Percentiles rank a stretch among this genome's conserved stretches.
Conservation (phyloP, 768 basidiomycete species). For the Leccinum pellstonianum region DNA sequence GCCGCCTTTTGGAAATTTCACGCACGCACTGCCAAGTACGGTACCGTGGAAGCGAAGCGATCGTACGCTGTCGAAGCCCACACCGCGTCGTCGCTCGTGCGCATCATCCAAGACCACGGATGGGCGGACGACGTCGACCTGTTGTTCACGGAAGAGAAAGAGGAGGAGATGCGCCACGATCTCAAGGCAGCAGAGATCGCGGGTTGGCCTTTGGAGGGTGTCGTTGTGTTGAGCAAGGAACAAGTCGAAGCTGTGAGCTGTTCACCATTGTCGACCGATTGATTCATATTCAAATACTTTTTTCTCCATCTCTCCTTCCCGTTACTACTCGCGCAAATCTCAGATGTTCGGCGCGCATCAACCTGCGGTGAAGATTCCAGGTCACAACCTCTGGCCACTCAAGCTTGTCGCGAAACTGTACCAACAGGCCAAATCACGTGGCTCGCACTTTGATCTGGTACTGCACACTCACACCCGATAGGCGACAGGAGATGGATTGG, state of each 20-base stretch:
- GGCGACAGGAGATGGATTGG: too few relatives aligned
- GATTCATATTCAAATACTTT: background rate
- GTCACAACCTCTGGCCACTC: conserved; percentile 73
- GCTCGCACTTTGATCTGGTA: conserved; percentile 39
- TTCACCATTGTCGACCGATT: background rate
- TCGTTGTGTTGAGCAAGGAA: conserved; percentile 47
- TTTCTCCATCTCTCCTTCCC: background rate
- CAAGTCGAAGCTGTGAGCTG: conserved; percentile 48
- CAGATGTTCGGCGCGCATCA: conserved; percentile 40
- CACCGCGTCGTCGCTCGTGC: conserved; percentile 47
- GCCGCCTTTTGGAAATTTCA: conserved; percentile 47
- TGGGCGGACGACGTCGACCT: conserved; percentile 49
- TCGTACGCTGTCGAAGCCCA: conserved; percentile 57
- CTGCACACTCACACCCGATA: conserved; percentile 68
- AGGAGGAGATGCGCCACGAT: conserved; percentile 39
- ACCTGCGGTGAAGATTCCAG: conserved; percentile 51
- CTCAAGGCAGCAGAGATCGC: conserved; percentile 52
- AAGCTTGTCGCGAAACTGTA: conserved; percentile 76
- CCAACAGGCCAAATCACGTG: conserved; percentile 36
- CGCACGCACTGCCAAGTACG: conserved; percentile 38
- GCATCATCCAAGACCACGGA: conserved; percentile 44
- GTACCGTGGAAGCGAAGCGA: conserved; percentile 53
- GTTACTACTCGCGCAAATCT: background rate
- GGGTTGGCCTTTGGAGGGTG: conserved; percentile 45
- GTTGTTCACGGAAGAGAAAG: conserved; percentile 48